These are phyloP conservation scores for Phylloporus rhodoxanthus DNA, from an alignment of 768 basidiomycete species.

Conservation along the genomic window DNA sequence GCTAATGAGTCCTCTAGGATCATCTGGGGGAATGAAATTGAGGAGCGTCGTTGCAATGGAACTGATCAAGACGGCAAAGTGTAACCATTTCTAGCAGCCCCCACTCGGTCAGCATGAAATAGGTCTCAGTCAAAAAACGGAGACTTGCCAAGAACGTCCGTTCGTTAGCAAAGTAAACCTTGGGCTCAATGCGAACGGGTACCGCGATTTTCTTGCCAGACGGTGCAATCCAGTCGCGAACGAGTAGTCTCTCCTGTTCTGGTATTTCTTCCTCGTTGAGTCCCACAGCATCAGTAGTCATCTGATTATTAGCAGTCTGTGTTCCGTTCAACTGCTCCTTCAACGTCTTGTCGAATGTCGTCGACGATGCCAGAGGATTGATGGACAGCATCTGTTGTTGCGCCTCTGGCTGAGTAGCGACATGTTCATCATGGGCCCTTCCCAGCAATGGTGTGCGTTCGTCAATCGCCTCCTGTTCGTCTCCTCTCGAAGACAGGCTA, in stretches of 20 bases:
- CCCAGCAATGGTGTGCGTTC: constrained; percentile 38
- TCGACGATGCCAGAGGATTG: constrained; percentile 79
- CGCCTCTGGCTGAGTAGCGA: constrained; percentile 6
- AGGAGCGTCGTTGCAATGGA: constrained; percentile 85
- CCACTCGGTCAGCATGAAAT: constrained; percentile 1
- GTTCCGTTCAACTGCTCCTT: constrained; percentile 53
- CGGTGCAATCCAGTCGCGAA: constrained; percentile 70
- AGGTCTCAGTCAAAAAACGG: not conserved
- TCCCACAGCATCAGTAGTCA: constrained; percentile 25
- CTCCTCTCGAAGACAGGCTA: constrained; percentile 14
- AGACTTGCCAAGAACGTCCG: constrained; percentile 83
- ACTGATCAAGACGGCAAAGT: constrained; percentile 81
- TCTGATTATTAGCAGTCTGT: constrained; percentile 21
- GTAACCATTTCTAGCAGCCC: constrained; percentile 74
- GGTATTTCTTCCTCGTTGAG: constrained; percentile 33
- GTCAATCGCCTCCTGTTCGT: constrained; percentile 26
- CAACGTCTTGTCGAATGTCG: constrained; percentile 78
- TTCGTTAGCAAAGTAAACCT: constrained; percentile 95
- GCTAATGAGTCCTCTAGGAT: constrained; percentile 75
- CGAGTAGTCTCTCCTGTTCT: constrained; percentile 51
- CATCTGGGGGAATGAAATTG: constrained; percentile 73
- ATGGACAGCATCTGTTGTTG: constrained; percentile 52
- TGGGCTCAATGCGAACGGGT: constrained; percentile 95
- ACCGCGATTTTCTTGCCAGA: constrained; percentile 86
- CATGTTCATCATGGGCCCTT: constrained; percentile 21